Conservation (phyloP, 1,139 yeast species). For the Nakaseomyces sp. region DNA sequence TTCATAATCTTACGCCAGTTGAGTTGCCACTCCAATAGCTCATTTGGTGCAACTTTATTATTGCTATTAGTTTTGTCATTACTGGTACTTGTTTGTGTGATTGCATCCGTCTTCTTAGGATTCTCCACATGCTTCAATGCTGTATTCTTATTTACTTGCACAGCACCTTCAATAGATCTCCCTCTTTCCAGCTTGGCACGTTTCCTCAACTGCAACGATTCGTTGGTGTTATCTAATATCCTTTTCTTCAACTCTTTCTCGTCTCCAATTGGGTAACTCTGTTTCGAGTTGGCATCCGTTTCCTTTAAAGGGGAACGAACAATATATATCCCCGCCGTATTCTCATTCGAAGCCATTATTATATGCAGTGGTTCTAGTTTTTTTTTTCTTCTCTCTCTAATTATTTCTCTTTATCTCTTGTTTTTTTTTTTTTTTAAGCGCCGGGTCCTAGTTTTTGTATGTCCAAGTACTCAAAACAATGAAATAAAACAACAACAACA, state of each 20-base stretch:
- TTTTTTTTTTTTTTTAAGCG: too few relatives aligned
- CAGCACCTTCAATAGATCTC: constrained; percentile 31
- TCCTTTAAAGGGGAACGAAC: constrained; percentile 27
- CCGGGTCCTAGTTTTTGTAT: too few relatives aligned
- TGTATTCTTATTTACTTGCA: constrained; percentile 18
- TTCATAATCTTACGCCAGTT: constrained; percentile 76
- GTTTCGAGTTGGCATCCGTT: constrained; percentile 27
- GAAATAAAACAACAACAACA: too few relatives aligned
- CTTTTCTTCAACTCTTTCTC: constrained; percentile 8
- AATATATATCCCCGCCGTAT: neutral
- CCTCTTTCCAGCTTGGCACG: constrained; percentile 19
- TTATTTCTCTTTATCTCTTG: too few relatives aligned
- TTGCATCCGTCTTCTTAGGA: constrained; percentile 16
- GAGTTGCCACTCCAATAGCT: constrained; percentile 64
- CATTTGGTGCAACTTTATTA: constrained; percentile 30
- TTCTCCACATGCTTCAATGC: constrained; percentile 16
- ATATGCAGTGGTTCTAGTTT: neutral
- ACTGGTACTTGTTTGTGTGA: constrained; percentile 12
- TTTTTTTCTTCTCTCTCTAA: neutral
- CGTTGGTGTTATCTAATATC: constrained; percentile 7
- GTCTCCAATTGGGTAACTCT: constrained; percentile 7
- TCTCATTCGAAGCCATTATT: constrained; percentile 3
- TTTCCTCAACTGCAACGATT: constrained; percentile 4
- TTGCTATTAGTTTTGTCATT: constrained; percentile 10
- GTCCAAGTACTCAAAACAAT: too few relatives aligned